Evolutionary conservation across 2,329 filamentous ascomycete genomes (phyloP).

Genomic region (Alternaria hordeiaustralica): DNA sequence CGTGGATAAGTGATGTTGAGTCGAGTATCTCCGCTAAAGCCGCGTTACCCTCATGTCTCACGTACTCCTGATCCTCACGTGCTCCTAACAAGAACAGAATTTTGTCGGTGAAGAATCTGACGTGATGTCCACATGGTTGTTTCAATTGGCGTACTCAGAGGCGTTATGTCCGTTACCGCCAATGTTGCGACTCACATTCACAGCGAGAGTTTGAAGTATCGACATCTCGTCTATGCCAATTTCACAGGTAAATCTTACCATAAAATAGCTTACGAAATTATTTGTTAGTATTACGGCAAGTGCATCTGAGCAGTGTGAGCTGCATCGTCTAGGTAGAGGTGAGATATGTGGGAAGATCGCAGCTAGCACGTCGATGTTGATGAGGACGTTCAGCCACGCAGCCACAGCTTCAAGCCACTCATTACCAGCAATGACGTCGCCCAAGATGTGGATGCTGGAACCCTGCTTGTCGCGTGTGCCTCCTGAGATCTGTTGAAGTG

Average conservation of each 20-base stretch:
- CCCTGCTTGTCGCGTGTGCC: slow-evolving; percentile 13
- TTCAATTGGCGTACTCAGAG: background rate
- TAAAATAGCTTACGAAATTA: background rate
- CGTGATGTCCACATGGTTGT: background rate
- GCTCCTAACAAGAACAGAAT: background rate
- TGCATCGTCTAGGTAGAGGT: background rate
- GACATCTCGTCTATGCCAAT: background rate
- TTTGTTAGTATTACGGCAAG: background rate
- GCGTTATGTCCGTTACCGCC: background rate
- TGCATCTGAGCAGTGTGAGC: background rate
- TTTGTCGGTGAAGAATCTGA: background rate
- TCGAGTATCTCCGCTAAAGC: background rate
- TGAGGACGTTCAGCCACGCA: background rate
- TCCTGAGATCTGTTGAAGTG: background rate
- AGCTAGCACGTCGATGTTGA: background rate
- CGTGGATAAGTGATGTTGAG: background rate
- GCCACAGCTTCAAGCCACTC: slow-evolving; percentile 13
- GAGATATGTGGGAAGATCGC: background rate
- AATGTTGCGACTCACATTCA: no score
- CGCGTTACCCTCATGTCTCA: background rate
- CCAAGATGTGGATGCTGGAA: background rate
- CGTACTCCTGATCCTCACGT: background rate
- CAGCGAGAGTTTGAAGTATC: background rate
- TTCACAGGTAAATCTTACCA: background rate
- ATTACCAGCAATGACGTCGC: slow-evolving; percentile 13